A percentile compares a stretch with the other conserved stretches of the same genome.
Evolutionary conservation across 2,329 filamentous ascomycete genomes (phyloP).

Genomic region (Alternaria dauci): DNA sequence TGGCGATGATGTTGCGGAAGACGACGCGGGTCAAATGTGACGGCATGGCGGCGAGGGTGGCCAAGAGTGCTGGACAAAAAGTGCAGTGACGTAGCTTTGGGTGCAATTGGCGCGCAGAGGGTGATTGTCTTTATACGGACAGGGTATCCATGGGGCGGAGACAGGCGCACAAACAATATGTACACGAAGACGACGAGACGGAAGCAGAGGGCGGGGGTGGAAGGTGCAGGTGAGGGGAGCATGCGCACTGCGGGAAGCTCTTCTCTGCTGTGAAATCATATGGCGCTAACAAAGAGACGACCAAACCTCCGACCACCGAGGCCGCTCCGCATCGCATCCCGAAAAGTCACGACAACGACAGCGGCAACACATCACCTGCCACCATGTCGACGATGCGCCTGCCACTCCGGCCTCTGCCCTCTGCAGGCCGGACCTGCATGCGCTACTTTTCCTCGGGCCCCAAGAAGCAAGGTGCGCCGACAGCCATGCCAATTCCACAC

Average conservation of each 20-base stretch:
- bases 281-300: conserved; percentile 20
- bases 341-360: conserved; percentile 19
- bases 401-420: conserved; percentile 21
- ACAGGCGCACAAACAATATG: conserved; percentile 14
- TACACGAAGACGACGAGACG: conserved; percentile 26
- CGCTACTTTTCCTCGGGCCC: conserved; percentile 40
- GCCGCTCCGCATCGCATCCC: conserved; percentile 17
- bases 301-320: conserved; percentile 24
- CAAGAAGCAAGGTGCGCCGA: conserved; percentile 28
- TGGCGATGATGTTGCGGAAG: conserved; percentile 65
- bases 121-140: conserved; percentile 3
- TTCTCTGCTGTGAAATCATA: conserved; percentile 28
- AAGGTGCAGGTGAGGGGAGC: conserved; percentile 8
- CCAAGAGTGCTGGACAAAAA: conserved; percentile 8
- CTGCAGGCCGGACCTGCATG: conserved; percentile 19
- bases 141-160: conserved; percentile 24
- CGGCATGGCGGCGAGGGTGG: conserved; percentile 56
- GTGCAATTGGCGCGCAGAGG: conserved; percentile 20
- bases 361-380: conserved; percentile 16
- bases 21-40: conserved; percentile 68
- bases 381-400: conserved; percentile 35
- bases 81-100: conserved; percentile 8
- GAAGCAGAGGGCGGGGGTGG: conserved; percentile 17
- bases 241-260: conserved; percentile 4
- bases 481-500: too few species aligned